Conservation (phyloP, 192 early-diverging fungal species). For the Lobosporangium transversale region DNA sequence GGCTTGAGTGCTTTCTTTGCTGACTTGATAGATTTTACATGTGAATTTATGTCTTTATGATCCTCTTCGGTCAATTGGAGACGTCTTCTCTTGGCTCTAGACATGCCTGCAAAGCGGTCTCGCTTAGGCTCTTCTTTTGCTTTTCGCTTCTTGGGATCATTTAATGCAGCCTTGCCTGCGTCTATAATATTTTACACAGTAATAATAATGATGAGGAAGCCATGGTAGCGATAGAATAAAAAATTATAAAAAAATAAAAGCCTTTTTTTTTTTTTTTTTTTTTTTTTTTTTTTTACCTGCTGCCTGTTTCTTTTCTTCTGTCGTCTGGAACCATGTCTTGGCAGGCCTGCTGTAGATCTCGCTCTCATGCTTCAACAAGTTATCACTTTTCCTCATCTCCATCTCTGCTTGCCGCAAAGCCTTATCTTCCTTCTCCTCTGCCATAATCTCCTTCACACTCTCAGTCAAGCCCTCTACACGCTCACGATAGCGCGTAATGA, state of each 20-base stretch:
- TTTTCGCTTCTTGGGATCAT: slow-evolving; percentile 54
- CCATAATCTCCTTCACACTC: slow-evolving; percentile 72
- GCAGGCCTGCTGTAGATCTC: slow-evolving; percentile 93
- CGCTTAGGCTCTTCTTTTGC: slow-evolving; percentile 29
- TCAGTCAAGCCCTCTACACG: slow-evolving; percentile 75
- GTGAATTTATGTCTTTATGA: slow-evolving; percentile 52
- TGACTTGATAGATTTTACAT: slow-evolving; percentile 54
- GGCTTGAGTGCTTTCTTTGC: slow-evolving; percentile 61
- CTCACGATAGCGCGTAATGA: slow-evolving; percentile 79
- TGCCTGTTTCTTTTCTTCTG: slow-evolving; percentile 74
- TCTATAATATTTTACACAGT: slow-evolving; percentile 9
- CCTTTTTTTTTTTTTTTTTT: no score
- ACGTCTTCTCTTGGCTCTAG: slow-evolving; percentile 57
- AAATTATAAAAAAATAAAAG: slow-evolving; percentile 8
- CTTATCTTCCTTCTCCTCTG: slow-evolving; percentile 84
- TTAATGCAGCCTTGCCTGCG: slow-evolving; percentile 19
- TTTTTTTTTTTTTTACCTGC: slow-evolving; percentile 57
- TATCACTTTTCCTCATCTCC: slow-evolving; percentile 87
- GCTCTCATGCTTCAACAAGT: slow-evolving; percentile 82
- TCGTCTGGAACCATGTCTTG: slow-evolving; percentile 94
- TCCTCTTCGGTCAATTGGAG: slow-evolving; percentile 59
- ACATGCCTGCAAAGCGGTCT: slow-evolving; percentile 61
- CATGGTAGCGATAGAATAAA: background rate
- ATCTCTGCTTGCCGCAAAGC: slow-evolving; percentile 87
- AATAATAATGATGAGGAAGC: background rate